A percentile compares a stretch with the other conserved stretches of the same genome.
Evolutionary conservation across 2,329 filamentous ascomycete species (phyloP).

Genomic region (Aspergillaceae sp.): DNA sequence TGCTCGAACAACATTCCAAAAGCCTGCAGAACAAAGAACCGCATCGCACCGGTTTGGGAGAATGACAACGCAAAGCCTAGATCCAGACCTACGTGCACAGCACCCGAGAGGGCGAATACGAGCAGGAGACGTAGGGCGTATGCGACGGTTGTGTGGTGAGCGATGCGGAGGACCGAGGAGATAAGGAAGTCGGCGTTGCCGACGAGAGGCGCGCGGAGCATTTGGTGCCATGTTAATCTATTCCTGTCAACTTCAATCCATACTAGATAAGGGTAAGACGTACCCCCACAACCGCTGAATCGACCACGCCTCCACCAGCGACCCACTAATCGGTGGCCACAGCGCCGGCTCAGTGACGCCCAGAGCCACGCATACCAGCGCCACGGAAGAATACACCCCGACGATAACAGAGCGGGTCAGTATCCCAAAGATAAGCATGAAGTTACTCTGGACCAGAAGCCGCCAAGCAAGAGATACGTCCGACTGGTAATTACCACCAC

Average conservation of each 20-base stretch:
- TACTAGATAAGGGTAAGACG: not conserved
- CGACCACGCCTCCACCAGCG: slow-evolving; percentile 5
- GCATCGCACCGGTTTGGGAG: slow-evolving; percentile 6
- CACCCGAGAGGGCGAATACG: slow-evolving; percentile 9
- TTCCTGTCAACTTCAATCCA: not conserved
- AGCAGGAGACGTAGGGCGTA: slow-evolving; percentile 6
- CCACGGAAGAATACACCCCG: slow-evolving; percentile 5
- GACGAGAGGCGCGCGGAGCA: slow-evolving; percentile 8
- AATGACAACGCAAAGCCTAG: slow-evolving; percentile 10
- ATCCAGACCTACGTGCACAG: slow-evolving; percentile 12
- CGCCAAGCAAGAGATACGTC: not conserved
- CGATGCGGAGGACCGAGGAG: slow-evolving; percentile 3
- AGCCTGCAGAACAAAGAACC: slow-evolving; percentile 14
- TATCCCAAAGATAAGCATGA: slow-evolving; percentile 11
- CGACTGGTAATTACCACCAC: slow-evolving; percentile 1
- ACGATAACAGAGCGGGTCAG: slow-evolving; percentile 8
- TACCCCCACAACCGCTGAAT: slow-evolving; percentile 14
- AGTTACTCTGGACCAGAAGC: slow-evolving; percentile 2
- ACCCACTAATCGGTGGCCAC: slow-evolving; percentile 12
- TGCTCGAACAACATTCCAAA: slow-evolving; percentile 1
- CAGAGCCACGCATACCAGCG: slow-evolving; percentile 2
- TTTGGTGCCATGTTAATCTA: slow-evolving; percentile 15
- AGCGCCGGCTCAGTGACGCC: slow-evolving; percentile 5
- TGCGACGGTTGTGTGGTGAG: not conserved
- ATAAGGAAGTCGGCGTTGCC: slow-evolving; percentile 10